These are phyloP conservation scores for Comarum palustre DNA, from an alignment of 306 rosid genomes.

Conservation along the genomic window DNA sequence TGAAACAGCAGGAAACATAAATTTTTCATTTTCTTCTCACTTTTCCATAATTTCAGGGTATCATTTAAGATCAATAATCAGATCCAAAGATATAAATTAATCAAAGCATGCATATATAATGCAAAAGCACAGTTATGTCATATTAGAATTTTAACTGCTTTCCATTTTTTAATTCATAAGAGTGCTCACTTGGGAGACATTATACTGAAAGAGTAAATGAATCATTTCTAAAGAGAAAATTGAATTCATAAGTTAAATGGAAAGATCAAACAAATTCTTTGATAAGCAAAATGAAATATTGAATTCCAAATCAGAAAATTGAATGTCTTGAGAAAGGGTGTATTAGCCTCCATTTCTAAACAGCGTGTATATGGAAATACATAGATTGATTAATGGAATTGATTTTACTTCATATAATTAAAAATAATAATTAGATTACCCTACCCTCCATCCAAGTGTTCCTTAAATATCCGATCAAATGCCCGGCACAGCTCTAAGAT, in stretches of 20 bases:
- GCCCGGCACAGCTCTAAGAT: slow-evolving; percentile 51
- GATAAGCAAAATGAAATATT: background rate
- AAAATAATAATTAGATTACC: background rate
- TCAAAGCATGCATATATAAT: background rate
- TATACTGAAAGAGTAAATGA: background rate
- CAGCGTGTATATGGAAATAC: background rate
- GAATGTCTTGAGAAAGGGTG: background rate
- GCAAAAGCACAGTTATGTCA: background rate
- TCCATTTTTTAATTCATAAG: background rate
- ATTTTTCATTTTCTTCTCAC: background rate
- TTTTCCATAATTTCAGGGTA: background rate
- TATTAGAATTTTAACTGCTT: background rate
- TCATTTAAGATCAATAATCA: background rate
- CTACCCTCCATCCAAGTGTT: slow-evolving; percentile 55
- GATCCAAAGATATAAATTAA: background rate
- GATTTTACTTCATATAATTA: background rate
- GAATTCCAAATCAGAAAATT: background rate
- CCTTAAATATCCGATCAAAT: slow-evolving; percentile 48
- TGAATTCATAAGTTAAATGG: background rate
- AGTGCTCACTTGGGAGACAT: background rate
- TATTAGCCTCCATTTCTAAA: background rate
- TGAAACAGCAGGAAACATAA: background rate
- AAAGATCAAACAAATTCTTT: background rate
- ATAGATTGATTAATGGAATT: background rate
- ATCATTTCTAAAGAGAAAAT: background rate